These are phyloP conservation scores for Kuraishia borneana DNA, from an alignment of 805 yeast genomes.

Conservation along the genomic window DNA sequence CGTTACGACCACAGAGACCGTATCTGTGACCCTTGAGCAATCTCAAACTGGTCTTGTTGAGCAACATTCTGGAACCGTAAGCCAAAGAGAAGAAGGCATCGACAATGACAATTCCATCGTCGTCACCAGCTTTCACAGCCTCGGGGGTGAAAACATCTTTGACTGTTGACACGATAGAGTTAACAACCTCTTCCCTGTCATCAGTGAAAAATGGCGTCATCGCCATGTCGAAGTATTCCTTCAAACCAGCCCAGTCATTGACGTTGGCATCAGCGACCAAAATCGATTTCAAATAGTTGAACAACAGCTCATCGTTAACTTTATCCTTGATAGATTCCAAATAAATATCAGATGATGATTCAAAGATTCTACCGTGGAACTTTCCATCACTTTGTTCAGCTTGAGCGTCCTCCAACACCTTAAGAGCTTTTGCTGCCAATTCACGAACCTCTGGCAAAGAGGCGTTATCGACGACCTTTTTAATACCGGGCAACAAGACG, in stretches of 20 bases:
- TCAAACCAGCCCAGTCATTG: constrained; percentile 57
- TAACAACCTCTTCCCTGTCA: constrained; percentile 27
- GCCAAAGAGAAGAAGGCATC: constrained; percentile 94
- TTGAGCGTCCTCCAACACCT: constrained; percentile 75
- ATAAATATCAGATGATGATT: constrained; percentile 40
- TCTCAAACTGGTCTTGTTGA: constrained; percentile 84
- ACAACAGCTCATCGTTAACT: constrained; percentile 25
- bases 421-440: constrained; percentile 76
- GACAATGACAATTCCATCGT: constrained; percentile 84
- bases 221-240: constrained; percentile 38
- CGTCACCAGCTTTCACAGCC: constrained; percentile 45
- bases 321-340: constrained; percentile 17
- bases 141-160: constrained; percentile 44
- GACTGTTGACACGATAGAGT: constrained; percentile 32
- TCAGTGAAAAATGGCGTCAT: constrained; percentile 22
- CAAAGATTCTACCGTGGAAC: constrained; percentile 63
- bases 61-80: constrained; percentile 93
- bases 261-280: constrained; percentile 58
- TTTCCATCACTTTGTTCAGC: constrained; percentile 55
- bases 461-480: constrained; percentile 80
- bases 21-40: constrained; percentile 91
- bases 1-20: constrained; percentile 96
- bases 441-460: constrained; percentile 95
- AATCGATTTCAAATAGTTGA: constrained; percentile 39
- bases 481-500: constrained; percentile 79